phyloP scores from a whole-genome alignment of 148 eudicot genomes.

The Polygonum maritimum region DNA sequence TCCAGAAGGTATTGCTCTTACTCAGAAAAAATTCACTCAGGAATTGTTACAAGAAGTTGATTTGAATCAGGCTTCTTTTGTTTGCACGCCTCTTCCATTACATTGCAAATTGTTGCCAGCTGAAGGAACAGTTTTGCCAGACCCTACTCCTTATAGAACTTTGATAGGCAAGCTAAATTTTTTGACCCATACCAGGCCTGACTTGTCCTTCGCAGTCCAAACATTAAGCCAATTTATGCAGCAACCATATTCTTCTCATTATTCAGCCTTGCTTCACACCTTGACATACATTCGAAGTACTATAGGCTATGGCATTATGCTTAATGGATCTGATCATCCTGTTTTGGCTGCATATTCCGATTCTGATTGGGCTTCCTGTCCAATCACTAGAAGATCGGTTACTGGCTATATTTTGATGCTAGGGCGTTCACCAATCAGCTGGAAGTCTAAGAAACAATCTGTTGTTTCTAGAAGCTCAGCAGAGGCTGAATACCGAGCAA shows the following conservation, averaged over 20 bases:
- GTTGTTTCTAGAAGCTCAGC: too few species aligned
- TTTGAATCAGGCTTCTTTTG: too few species aligned
- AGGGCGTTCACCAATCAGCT: too few species aligned
- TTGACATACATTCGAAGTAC: not conserved
- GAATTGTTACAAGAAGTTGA: not conserved
- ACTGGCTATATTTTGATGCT: not conserved
- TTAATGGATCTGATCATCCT: too few species aligned
- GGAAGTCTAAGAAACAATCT: too few species aligned
- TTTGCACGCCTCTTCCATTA: not conserved
- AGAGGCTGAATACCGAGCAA: too few species aligned
- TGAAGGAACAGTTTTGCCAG: not conserved
- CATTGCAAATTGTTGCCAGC: not conserved
- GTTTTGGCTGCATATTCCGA: not conserved
- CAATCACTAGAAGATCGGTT: not conserved
- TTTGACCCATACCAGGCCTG: not conserved
- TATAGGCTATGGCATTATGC: too few species aligned
- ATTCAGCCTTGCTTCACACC: not conserved
- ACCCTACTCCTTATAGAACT: not conserved
- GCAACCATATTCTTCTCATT: not conserved
- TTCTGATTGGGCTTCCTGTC: not conserved
- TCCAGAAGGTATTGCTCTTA: too few species aligned
- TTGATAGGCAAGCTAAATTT: not conserved
- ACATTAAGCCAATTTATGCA: not conserved
- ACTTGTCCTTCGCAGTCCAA: not conserved
- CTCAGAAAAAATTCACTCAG: too few species aligned